Base-by-base conservation (phyloP, 2,329 filamentous ascomycete species). In the Amphichorda felina region DNA sequence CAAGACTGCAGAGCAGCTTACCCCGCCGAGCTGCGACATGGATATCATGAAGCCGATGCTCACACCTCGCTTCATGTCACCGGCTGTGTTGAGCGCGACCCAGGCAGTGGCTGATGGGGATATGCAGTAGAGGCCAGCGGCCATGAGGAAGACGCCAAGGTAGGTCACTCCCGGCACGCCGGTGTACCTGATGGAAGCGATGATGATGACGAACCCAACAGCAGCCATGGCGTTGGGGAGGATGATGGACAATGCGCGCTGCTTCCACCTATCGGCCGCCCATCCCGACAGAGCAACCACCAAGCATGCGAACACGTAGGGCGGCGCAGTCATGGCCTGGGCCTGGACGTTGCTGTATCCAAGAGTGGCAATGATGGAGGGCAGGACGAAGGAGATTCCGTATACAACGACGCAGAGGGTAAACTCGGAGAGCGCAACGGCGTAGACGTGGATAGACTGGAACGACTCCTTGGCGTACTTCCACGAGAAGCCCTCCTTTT, bases 301-400 rank as follows among this genome's bases (percentile, higher is more conserved):
- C 42, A 51, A 33, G 46, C 54, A 42, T 52, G 62, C 38, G 14
- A 65, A 65, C 36, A 64, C 59, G 33, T 66, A 65, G 40, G 50
- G 50, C 15, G 50, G 50, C 7, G 42, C 42, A 24, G 43, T 51
- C 33, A 53, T 26, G 15, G 45, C 46, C 41, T 51, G 50, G 3
- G 50, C 50, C 15, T 42, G 45, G 22, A 45, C 39, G 4, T 48
- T 40, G 8, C 44, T 44, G 40, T 50, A 52, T 2, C 50, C 50
- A 26, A 53, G 38, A 41, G 45, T 45, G 18, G 41, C 41, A 32
- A 53, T 39, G 39, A 51, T 51, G n/a, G 50, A 50, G n/a, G 50
- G 46, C 21, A 52, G 37, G 18, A 32, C 30, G 15, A 32, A 32
- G 17, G n/a, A 14, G 30, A 14, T 14, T 2, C 30, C 30, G 30